Conservation (phyloP, 306 rosid genomes). For the Neltuma alba region DNA sequence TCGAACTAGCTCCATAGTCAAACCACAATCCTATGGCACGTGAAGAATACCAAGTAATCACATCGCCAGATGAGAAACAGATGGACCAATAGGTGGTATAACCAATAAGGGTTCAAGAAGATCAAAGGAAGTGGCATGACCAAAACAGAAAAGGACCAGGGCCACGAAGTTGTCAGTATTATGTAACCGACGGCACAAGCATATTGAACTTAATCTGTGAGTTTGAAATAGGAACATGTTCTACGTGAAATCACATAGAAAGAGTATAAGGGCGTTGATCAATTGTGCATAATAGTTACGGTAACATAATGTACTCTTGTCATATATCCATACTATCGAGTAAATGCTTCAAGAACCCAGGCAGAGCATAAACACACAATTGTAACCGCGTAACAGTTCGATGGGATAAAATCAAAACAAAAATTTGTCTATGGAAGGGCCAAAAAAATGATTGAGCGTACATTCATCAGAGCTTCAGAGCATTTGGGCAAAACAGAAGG, state of each 20-base stretch:
- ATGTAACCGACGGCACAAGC: conserved; percentile 2
- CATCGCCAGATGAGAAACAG: neutral
- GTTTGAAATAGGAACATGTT: neutral
- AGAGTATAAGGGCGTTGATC: conserved; percentile 16
- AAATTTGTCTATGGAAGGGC: neutral
- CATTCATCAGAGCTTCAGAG: conserved; percentile 20
- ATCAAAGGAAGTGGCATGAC: neutral
- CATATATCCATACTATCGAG: neutral
- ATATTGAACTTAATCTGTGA: conserved; percentile 3
- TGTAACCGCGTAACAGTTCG: conserved; percentile 9
- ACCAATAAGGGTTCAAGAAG: conserved; percentile 1
- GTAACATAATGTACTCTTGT: neutral
- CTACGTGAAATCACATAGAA: neutral
- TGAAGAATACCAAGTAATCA: neutral
- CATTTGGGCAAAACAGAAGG: conserved; percentile 13
- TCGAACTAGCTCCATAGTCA: neutral
- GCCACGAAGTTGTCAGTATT: neutral
- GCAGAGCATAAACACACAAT: neutral
- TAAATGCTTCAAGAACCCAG: neutral
- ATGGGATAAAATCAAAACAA: neutral
- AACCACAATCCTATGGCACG: no score
- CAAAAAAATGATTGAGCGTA: conserved; percentile 9
- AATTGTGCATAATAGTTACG: conserved; percentile 13
- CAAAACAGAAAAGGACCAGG: conserved; percentile 13
- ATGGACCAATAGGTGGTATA: conserved; percentile 5